Evolutionary conservation across 2,329 filamentous ascomycete genomes (phyloP), one percentile per base, ranked within the genome.

Genomic region (Colletotrichum salicis): DNA sequence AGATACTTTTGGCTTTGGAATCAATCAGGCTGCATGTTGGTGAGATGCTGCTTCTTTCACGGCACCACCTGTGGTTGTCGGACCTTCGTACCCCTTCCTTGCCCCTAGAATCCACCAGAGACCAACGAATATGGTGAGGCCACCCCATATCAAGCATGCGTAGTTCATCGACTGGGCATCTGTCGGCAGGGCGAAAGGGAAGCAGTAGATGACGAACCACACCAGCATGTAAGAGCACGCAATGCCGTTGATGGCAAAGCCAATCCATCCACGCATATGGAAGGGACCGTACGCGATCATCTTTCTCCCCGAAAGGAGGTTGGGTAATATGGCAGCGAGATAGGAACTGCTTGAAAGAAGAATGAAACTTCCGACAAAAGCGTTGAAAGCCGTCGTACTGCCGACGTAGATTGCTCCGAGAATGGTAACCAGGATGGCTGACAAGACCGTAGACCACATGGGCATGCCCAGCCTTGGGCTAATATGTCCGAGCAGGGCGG

Each of bases 391-490:
- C 0, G 90, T 91, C 1, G 84, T 86, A 71, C 85, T 90, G n/a
- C 88, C 91, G 1, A 93, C 86, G 74, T 92, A 93, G 56, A 93
- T 90, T 54, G 84, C 85, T 0, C 90, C 91, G 0, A 93, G 82
- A 3, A 91, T 78, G 0, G 89, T 89, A 0, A 83, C 78, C 1
- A 84, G 74, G 0, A 77, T 74, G 1, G 78, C 82, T 29, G 86
- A 86, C 80, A 82, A 86, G 74, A 77, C 82, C 75, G 75, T 94
- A 2, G 92, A 83, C 76, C 77, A 78, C 45, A 84, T 62, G 5
- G 82, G 83, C 77, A 82, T 81, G 15, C 78, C 76, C 8, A 82
- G 76, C 11, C 66, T 73, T 3, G 70, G 69, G 58, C 80, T 72
- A 1, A 85, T 76, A 4, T 75, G 75, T 0, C 79, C 79, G 1